A percentile compares a stretch with the other conserved stretches of the same genome.
Conservation (phyloP, 2,329 filamentous ascomycete genomes). For the Colletotrichum aenigma region DNA sequence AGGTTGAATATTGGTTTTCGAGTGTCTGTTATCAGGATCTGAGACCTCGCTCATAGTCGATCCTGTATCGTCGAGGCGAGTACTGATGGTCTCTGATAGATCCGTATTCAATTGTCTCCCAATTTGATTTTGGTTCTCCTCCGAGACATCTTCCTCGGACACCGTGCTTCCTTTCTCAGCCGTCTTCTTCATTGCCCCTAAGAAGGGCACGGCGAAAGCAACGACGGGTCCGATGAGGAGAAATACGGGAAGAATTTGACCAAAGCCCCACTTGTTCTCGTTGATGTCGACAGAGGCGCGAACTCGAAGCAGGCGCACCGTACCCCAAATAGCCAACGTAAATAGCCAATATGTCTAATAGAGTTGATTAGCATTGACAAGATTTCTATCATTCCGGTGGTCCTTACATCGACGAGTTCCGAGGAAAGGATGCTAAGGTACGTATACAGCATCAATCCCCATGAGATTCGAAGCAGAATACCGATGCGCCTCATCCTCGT, state of each 20-base stretch:
- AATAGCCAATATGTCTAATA: neutral
- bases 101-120: neutral
- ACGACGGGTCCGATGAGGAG: neutral
- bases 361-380: neutral
- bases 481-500: neutral
- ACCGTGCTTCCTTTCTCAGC: rapidly evolving
- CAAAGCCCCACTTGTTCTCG: neutral
- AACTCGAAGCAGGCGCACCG: neutral
- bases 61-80: neutral
- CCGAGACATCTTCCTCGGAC: rapidly evolving
- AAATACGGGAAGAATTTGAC: neutral
- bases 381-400: neutral
- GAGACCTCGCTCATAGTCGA: neutral
- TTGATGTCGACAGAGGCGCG: neutral
- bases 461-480: neutral
- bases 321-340: neutral
- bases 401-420: neutral
- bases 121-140: neutral
- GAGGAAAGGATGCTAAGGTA: neutral
- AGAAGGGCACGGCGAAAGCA: neutral
- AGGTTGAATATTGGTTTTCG: neutral
- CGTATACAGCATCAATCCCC: neutral
- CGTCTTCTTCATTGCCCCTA: neutral
- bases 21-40: neutral
- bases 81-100: neutral